These are phyloP conservation scores for Chalciporus piperatus DNA, from an alignment of 768 basidiomycete species.

Conservation along the genomic window DNA sequence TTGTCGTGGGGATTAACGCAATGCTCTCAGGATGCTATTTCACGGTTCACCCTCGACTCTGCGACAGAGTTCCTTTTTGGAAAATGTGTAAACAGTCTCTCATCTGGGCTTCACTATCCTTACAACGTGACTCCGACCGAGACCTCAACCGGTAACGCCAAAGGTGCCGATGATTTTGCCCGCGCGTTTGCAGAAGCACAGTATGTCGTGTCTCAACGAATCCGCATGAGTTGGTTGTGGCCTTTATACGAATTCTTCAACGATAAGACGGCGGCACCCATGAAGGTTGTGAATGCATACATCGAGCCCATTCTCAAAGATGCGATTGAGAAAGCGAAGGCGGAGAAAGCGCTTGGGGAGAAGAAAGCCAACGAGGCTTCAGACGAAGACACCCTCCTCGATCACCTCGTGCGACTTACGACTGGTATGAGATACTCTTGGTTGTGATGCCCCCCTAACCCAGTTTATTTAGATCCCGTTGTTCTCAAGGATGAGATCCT, in stretches of 20 bases:
- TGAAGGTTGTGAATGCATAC: constrained; percentile 52
- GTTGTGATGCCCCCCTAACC: constrained; percentile 14
- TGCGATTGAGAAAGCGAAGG: constrained; percentile 44
- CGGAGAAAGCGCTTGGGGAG: constrained; percentile 10
- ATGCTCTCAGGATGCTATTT: constrained; percentile 47
- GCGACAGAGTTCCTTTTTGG: constrained; percentile 69
- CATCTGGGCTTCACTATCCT: constrained; percentile 51
- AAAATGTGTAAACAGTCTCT: constrained; percentile 51
- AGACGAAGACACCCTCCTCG: constrained; percentile 51
- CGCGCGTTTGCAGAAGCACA: constrained; percentile 50
- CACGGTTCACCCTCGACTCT: constrained; percentile 63
- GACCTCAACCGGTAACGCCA: constrained; percentile 23
- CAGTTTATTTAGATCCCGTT: constrained; percentile 18
- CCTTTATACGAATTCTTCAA: constrained; percentile 48
- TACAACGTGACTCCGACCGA: constrained; percentile 31
- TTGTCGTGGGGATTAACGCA: neutral
- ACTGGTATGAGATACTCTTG: constrained; percentile 31
- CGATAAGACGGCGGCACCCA: constrained; percentile 46
- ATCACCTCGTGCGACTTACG: constrained; percentile 53
- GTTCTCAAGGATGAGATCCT: constrained; percentile 32
- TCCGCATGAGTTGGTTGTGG: constrained; percentile 49
- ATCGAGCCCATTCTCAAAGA: constrained; percentile 45
- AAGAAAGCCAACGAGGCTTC: constrained; percentile 27
- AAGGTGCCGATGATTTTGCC: constrained; percentile 43
- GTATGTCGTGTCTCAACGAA: constrained; percentile 39